phyloP scores from a whole-genome alignment of 2,329 filamentous ascomycete genomes.

The Helminthosporium solani region DNA sequence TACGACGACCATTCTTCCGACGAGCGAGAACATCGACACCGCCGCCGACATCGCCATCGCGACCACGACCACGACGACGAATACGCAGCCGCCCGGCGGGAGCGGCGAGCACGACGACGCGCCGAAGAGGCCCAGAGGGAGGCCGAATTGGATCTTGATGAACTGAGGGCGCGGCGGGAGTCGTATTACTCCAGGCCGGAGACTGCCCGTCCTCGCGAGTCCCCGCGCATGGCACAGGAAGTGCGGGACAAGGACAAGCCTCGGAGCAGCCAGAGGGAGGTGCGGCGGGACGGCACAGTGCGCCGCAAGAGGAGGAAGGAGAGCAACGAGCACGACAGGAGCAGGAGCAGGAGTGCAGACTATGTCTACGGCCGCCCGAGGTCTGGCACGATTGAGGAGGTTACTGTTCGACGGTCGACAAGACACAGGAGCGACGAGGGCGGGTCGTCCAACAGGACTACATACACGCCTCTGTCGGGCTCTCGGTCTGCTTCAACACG shows the following conservation, averaged over 20 bases:
- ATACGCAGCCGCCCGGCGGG: constrained; percentile 26
- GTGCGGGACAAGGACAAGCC: constrained; percentile 27
- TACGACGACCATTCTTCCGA: constrained; percentile 29
- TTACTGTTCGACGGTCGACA: constrained; percentile 28
- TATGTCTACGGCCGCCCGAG: constrained; percentile 35
- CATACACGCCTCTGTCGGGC: constrained; percentile 34
- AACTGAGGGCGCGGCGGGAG: constrained; percentile 40
- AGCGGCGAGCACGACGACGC: constrained; percentile 35
- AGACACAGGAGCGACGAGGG: constrained; percentile 35
- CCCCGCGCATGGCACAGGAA: constrained; percentile 37
- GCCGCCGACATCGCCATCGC: constrained; percentile 28
- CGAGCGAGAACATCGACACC: constrained; percentile 25
- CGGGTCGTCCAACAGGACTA: constrained; percentile 37
- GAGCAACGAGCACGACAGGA: constrained; percentile 20
- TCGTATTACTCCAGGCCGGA: constrained; percentile 42
- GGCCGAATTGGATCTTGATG: constrained; percentile 43
- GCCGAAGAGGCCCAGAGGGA: constrained; percentile 30
- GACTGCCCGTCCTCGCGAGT: constrained; percentile 29
- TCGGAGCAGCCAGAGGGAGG: constrained; percentile 30
- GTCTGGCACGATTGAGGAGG: constrained; percentile 32
- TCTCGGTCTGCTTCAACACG: constrained; percentile 34
- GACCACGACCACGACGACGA: constrained; percentile 29
- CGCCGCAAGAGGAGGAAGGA: constrained; percentile 31
- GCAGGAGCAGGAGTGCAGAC: constrained; percentile 31
- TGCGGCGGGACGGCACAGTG: constrained; percentile 30